Conservation (phyloP, 257 asterid genomes). For the Anisodus tanguticus region DNA sequence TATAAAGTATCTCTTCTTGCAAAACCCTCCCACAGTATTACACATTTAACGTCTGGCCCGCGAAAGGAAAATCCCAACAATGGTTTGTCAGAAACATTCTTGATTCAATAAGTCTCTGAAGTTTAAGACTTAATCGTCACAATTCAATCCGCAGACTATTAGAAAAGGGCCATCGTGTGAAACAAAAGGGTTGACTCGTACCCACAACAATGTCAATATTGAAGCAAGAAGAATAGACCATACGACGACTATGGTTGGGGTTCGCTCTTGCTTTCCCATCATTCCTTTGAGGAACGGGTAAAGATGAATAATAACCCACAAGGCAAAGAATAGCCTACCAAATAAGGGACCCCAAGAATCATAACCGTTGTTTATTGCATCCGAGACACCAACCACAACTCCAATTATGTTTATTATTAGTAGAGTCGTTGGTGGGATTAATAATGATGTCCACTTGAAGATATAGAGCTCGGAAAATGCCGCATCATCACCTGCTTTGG, state of each 20-base stretch:
- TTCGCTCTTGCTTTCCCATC: constrained; percentile 70
- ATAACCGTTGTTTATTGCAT: constrained; percentile 84
- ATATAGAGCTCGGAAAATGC: constrained; percentile 71
- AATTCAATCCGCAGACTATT: constrained; percentile 78
- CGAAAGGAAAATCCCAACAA: too few species aligned
- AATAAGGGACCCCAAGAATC: constrained; percentile 94
- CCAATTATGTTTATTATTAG: constrained; percentile 72
- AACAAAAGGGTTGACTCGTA: constrained; percentile 82
- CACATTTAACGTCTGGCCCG: too few species aligned
- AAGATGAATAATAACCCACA: constrained; percentile 89
- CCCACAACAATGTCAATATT: constrained; percentile 80
- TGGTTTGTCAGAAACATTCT: too few species aligned
- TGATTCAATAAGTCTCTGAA: too few species aligned
- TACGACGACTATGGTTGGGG: constrained; percentile 83
- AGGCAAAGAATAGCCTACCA: constrained; percentile 74
- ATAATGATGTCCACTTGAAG: constrained; percentile 82
- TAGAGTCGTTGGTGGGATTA: constrained; percentile 78
- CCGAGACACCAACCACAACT: constrained; percentile 73
- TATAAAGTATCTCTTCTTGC: too few species aligned
- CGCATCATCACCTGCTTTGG: constrained; percentile 87
- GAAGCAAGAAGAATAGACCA: constrained; percentile 88
- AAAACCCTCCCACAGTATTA: too few species aligned
- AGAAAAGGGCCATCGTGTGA: constrained; percentile 83
- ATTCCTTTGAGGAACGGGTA: constrained; percentile 92
- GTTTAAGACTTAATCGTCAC: constrained; percentile 53